Evolutionary conservation across 2,329 filamentous ascomycete genomes (phyloP).

Genomic region (Ascochyta fabae): DNA sequence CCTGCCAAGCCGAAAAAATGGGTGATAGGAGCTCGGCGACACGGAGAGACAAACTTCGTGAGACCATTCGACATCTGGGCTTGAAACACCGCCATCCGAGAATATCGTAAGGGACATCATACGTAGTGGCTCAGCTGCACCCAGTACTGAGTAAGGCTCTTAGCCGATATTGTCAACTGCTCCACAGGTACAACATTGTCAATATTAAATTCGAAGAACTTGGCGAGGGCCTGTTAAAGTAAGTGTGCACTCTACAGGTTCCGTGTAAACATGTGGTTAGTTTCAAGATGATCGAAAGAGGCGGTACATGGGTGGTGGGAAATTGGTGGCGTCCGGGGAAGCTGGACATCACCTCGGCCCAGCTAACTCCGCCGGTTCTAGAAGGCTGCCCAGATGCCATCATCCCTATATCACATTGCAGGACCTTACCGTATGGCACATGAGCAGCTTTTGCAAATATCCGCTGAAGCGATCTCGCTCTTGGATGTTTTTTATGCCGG

Average conservation of each 20-base stretch:
- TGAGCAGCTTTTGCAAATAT: not conserved
- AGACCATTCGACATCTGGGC: not conserved
- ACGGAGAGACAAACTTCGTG: not conserved
- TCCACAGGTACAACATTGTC: not conserved
- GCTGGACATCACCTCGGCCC: constrained; percentile 6
- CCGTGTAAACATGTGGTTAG: not conserved
- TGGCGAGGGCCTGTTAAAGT: not conserved
- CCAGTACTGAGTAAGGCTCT: not conserved
- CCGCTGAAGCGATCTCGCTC: not conserved
- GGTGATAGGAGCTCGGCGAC: not conserved
- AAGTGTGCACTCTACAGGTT: not conserved
- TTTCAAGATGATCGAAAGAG: not conserved
- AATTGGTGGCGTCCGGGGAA: constrained; percentile 19
- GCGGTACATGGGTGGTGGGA: constrained; percentile 8
- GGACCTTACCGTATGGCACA: not conserved
- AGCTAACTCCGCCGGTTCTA: constrained; percentile 8
- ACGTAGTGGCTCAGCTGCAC: not conserved
- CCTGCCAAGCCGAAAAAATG: not conserved
- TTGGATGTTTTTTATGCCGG: not conserved
- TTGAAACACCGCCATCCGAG: not conserved
- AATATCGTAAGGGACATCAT: not conserved
- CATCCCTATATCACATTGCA: constrained; percentile 8
- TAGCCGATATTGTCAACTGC: not conserved
- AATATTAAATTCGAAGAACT: not conserved
- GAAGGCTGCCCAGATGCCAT: constrained; percentile 2